Evolutionary conservation across 1,139 yeast genomes (phyloP), one percentile per base, ranked within the genome.

Genomic region (Taphrina wiesneri): DNA sequence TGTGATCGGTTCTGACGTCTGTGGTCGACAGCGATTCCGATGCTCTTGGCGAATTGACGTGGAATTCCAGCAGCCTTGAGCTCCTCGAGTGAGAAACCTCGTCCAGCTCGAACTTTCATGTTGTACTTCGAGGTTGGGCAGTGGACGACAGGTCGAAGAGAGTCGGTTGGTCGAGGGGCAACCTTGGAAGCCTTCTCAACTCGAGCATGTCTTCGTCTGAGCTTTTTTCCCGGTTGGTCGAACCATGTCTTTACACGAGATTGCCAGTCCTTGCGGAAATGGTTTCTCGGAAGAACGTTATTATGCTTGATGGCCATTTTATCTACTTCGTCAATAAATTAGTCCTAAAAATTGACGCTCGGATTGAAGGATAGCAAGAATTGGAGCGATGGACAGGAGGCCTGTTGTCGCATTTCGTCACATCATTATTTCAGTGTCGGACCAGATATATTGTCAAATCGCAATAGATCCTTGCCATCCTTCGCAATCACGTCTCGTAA

Each of bases 181-280:
- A 88, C 83, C 81, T 84, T 84, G 78, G 97, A 96, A 76, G 97
- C 96, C 85, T 89, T 91, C 78, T 88, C 78, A 80, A 90, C 89
- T 84, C 99, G 90, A 75, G 96, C 88, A 76, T 84, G 85, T 85
- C 99, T 89, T 87, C 99, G 90, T 74, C 96, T 86, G 79, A 85
- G 92, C 88, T 93, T 93, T 88, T 91, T 90, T 81, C 98, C 98
- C 78, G 98, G 96, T 86, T 93, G 98, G 92, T 92, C 97, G 80
- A 92, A 88, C 91, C 93, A 97, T 78, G 90, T 96, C 82, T 85
- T 90, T 86, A 93, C 99, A 81, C 99, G 90, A 84, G 90, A 96
- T 85, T 93, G 98, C 99, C 99, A 93, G 96, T 91, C 93, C 90
- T 93, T 93, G 86, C 95, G 87, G 90, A 89, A 89, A 85, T 89